A percentile compares a stretch with the other conserved stretches of the same genome.
These are phyloP conservation scores for Russula earlei DNA, from an alignment of 768 basidiomycete genomes.

Conservation along the genomic window DNA sequence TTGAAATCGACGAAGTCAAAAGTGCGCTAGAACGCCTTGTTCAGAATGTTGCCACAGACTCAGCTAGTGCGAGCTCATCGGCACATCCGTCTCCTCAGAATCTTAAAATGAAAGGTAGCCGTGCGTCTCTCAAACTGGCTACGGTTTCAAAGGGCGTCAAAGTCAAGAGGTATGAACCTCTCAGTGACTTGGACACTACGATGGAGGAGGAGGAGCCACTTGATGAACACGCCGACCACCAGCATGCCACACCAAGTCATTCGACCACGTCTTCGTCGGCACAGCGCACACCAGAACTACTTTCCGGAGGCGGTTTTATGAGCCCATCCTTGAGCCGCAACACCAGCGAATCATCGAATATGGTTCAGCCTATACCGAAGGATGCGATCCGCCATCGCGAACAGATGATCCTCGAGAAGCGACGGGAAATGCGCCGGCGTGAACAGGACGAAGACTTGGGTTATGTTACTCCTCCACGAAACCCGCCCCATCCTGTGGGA, in stretches of 20 bases:
- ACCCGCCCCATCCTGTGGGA: constrained; percentile 11
- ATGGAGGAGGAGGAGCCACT: constrained; percentile 23
- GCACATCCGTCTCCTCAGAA: constrained; percentile 11
- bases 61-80: constrained; percentile 1
- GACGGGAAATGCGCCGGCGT: constrained; percentile 48
- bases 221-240: constrained; percentile 19
- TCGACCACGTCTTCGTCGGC: constrained; percentile 1
- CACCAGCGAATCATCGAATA: constrained; percentile 35
- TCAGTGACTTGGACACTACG: constrained; percentile 29
- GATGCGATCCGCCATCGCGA: constrained; percentile 60
- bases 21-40: constrained; percentile 36
- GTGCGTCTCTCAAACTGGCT: constrained; percentile 23
- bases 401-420: constrained; percentile 59
- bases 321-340: constrained; percentile 29
- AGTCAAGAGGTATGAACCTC: constrained; percentile 26
- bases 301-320: constrained; percentile 15
- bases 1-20: constrained; percentile 28
- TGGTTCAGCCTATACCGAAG: constrained; percentile 45
- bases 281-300: constrained; percentile 16
- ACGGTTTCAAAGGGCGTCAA: constrained; percentile 28
- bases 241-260: background rate
- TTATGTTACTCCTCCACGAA: constrained; percentile 28
- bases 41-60: constrained; percentile 26
- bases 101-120: constrained; percentile 17
- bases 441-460: constrained; percentile 39